phyloP scores from a whole-genome alignment of 2,329 filamentous ascomycete genomes.

The Microcyclospora pomicola region DNA sequence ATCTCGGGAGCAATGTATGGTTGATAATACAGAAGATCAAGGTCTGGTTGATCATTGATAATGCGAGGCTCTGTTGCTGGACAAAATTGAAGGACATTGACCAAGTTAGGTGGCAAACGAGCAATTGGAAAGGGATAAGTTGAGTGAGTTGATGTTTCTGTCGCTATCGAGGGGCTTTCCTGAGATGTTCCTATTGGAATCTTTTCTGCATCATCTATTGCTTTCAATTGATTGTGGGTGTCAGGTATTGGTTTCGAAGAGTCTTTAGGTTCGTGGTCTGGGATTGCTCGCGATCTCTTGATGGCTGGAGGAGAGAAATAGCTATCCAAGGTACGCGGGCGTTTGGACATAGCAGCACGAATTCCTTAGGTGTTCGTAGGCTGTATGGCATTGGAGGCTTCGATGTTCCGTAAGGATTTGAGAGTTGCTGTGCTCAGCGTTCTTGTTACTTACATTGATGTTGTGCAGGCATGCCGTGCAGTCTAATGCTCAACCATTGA shows the following conservation, averaged over 20 bases:
- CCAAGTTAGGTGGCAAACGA: conserved; percentile 32
- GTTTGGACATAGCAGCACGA: conserved; percentile 16
- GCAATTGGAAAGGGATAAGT: conserved; percentile 42
- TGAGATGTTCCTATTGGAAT: neutral
- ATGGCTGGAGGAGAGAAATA: conserved; percentile 47
- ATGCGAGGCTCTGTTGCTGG: conserved; percentile 36
- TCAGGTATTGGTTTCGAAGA: conserved; percentile 2
- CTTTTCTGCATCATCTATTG: neutral
- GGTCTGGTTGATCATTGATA: conserved; percentile 54
- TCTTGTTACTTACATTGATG: neutral
- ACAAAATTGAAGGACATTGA: conserved; percentile 27
- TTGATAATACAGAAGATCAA: conserved; percentile 63
- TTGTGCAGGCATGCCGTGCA: neutral
- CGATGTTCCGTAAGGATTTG: no score
- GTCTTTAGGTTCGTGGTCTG: no score
- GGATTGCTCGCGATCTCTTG: conserved; percentile 18
- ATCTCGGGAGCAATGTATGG: conserved; percentile 51
- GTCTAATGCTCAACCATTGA: no score
- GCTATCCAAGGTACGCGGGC: conserved; percentile 52
- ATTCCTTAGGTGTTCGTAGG: no score
- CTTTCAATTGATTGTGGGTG: conserved; percentile 8
- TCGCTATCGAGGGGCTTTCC: conserved; percentile 3
- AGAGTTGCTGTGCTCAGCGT: no score
- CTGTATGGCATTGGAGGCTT: no score
- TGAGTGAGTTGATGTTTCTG: conserved; percentile 27